Conservation (phyloP, 169 alveolate genomes). For the Fabrea salina region DNA sequence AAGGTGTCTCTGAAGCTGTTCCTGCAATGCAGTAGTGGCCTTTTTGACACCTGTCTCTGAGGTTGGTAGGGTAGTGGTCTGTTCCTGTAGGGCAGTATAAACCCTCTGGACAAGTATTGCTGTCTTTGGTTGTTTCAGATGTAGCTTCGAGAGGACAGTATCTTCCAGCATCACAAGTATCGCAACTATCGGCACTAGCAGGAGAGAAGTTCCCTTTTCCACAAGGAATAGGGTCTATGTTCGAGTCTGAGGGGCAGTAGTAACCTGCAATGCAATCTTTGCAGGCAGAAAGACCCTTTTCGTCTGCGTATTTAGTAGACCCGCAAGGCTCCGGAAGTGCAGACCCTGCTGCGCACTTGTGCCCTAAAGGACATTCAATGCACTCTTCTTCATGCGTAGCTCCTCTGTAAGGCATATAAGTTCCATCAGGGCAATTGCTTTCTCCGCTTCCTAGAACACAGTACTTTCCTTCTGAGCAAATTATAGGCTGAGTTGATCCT, state of each 20-base stretch:
- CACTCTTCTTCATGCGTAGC: constrained; percentile 29
- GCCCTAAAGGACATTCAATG: constrained; percentile 23
- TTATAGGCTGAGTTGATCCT: constrained; percentile 41
- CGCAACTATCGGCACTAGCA: constrained; percentile 49
- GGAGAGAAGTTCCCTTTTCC: constrained; percentile 34
- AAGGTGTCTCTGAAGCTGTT: constrained; percentile 34
- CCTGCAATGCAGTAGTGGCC: constrained; percentile 52
- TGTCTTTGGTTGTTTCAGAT: constrained; percentile 49
- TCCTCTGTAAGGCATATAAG: constrained; percentile 44
- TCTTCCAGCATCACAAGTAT: constrained; percentile 51
- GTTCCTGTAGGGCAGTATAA: constrained; percentile 64
- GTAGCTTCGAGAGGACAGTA: constrained; percentile 41
- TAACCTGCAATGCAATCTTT: constrained; percentile 57
- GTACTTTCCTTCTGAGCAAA: neutral
- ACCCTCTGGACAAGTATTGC: constrained; percentile 45
- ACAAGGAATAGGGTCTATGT: constrained; percentile 33
- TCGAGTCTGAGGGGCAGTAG: constrained; percentile 45
- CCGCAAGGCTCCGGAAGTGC: neutral
- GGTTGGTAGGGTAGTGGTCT: constrained; percentile 44
- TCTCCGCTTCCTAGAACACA: constrained; percentile 30
- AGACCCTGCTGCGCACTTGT: constrained; percentile 23
- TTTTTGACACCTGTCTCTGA: constrained; percentile 53
- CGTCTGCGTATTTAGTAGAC: constrained; percentile 38
- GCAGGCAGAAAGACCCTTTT: constrained; percentile 44
- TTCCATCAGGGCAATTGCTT: constrained; percentile 60